A percentile compares a stretch with the other conserved stretches of the same genome.
Evolutionary conservation across 2,329 filamentous ascomycete species (phyloP).

Genomic region (Corynespora cassiicola): DNA sequence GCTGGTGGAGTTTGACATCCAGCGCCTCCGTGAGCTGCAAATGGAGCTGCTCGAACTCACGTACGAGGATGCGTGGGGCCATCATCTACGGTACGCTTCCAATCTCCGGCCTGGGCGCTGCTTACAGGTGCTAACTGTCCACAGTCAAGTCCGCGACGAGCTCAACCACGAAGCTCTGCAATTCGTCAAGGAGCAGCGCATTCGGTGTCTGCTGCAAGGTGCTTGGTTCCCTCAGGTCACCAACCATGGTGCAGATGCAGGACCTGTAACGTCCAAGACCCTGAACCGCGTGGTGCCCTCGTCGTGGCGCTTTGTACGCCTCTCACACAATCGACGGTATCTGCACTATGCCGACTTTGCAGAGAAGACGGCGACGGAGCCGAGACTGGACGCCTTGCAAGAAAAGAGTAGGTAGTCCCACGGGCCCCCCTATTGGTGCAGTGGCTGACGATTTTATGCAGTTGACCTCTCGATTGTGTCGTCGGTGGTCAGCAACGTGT

Average conservation of each 20-base stretch:
- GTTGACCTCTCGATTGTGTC: conserved; percentile 87
- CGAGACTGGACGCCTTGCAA: conserved; percentile 73
- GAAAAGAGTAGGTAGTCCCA: conserved; percentile 71
- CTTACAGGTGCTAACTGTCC: conserved; percentile 25
- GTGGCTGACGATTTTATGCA: conserved; percentile 42
- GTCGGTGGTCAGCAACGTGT: conserved; percentile 93
- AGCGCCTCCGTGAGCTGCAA: conserved; percentile 80
- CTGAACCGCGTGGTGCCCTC: conserved; percentile 54
- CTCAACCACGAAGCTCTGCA: conserved; percentile 89
- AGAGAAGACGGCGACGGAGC: conserved; percentile 67
- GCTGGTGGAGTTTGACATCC: conserved; percentile 81
- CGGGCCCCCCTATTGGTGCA: conserved; percentile 19
- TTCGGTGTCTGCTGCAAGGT: conserved; percentile 85
- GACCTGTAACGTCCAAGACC: conserved; percentile 50
- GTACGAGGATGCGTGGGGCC: conserved; percentile 94
- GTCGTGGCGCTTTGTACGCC: conserved; percentile 81
- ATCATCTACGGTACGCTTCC: conserved; percentile 69
- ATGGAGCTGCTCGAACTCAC: conserved; percentile 91
- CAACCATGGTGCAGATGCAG: conserved; percentile 58
- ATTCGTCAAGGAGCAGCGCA: conserved; percentile 96
- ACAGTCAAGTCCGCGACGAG: conserved; percentile 83
- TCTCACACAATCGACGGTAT: conserved; percentile 90
- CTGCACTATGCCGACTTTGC: conserved; percentile 90
- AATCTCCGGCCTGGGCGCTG: neutral
- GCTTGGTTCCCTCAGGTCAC: conserved; percentile 77